Evolutionary conservation across 345 rosid species (phyloP).

Genomic region (Laguncularia racemosa): DNA sequence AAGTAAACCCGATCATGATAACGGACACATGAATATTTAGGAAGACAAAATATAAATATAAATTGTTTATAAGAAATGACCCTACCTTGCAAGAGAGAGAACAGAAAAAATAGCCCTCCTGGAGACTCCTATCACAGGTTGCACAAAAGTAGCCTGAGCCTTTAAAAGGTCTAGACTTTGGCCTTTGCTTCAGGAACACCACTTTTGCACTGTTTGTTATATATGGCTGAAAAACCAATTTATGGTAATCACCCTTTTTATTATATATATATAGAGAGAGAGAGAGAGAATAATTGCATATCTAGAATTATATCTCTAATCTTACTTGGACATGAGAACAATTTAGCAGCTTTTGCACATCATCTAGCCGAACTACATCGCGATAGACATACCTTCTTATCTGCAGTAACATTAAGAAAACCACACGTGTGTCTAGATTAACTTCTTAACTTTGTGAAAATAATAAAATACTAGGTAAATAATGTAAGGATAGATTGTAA

Average conservation of each 20-base stretch:
- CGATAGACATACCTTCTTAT: constrained; percentile 82
- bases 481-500: too few species aligned
- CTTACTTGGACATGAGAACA: constrained; percentile 76
- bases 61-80: background rate
- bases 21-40: background rate
- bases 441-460: too few species aligned
- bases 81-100: constrained; percentile 87
- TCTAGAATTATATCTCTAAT: background rate
- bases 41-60: too few species aligned
- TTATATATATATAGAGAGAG: background rate
- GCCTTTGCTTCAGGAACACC: constrained; percentile 73
- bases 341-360: constrained; percentile 62
- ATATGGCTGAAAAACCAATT: constrained; percentile 52
- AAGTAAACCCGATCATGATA: background rate
- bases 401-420: constrained; percentile 26
- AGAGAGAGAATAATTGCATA: background rate
- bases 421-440: too few species aligned
- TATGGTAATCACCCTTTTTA: too few species aligned
- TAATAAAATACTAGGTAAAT: too few species aligned
- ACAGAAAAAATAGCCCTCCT: constrained; percentile 64
- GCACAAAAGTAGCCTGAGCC: constrained; percentile 58
- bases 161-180: constrained; percentile 54
- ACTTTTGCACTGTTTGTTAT: constrained; percentile 78
- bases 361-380: constrained; percentile 67
- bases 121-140: constrained; percentile 68